phyloP scores from a whole-genome alignment of 352 stramenopile species.

The Phytophthora nicotianae region DNA sequence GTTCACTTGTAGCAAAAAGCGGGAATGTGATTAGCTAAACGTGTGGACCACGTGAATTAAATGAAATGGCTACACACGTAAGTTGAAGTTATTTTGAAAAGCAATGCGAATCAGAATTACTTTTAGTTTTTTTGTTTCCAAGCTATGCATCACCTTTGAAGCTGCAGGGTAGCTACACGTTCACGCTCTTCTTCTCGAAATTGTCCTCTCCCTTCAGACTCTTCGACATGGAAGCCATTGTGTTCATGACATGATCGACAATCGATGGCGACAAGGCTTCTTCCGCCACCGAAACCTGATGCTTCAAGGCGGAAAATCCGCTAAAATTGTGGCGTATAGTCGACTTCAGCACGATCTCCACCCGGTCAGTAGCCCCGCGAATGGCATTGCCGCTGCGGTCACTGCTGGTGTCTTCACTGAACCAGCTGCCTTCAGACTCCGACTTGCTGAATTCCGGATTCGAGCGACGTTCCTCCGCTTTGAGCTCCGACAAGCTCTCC shows the following conservation, averaged over 20 bases:
- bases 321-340: slow-evolving; percentile 25
- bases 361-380: slow-evolving; percentile 10
- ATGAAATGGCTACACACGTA: slow-evolving; percentile 1
- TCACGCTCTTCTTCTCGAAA: slow-evolving; percentile 16
- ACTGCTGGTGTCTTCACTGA: slow-evolving; percentile 13
- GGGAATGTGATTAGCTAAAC: slow-evolving; percentile 5
- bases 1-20: slow-evolving; percentile 4
- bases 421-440: slow-evolving; percentile 17
- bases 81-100: slow-evolving; percentile 1
- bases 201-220: slow-evolving; percentile 17
- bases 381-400: background rate
- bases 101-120: too few species aligned
- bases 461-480: background rate
- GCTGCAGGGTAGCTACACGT: slow-evolving; percentile 1
- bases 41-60: slow-evolving; percentile 1
- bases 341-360: slow-evolving; percentile 22
- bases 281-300: slow-evolving; percentile 23
- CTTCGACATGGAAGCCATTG: slow-evolving; percentile 14
- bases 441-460: slow-evolving; percentile 1
- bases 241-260: slow-evolving; percentile 14
- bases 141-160: background rate
- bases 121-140: too few species aligned
- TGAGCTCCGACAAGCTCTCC: background rate
- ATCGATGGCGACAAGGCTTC: slow-evolving; percentile 20
- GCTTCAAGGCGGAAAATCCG: slow-evolving; percentile 26